A percentile compares a stretch with the other conserved stretches of the same genome.
Conservation (phyloP, 495 filamentous ascomycete species). For the Trichocladium uniseriatum region DNA sequence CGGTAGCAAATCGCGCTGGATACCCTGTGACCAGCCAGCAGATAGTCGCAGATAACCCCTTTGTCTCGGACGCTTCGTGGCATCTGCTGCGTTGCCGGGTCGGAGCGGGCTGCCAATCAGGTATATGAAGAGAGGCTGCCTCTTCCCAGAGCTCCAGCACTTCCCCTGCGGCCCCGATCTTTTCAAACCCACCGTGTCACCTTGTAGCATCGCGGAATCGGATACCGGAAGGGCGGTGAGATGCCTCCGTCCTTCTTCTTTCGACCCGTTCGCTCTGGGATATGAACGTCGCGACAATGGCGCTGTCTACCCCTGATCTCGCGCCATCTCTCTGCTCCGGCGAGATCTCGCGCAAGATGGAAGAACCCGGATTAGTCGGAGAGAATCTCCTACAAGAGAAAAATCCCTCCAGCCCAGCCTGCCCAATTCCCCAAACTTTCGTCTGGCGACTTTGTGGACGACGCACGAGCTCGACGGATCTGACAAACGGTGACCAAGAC, state of each 20-base stretch:
- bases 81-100: slow-evolving; percentile 4
- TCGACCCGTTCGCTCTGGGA: slow-evolving; percentile 26
- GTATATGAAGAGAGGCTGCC: slow-evolving; percentile 2
- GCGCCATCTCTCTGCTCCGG: slow-evolving; percentile 23
- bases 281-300: slow-evolving; percentile 21
- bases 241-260: slow-evolving; percentile 31
- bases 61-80: slow-evolving; percentile 10
- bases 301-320: slow-evolving; percentile 23
- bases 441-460: slow-evolving; percentile 24
- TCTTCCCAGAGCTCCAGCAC: not conserved
- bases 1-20: no score
- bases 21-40: not conserved
- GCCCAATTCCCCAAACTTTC: slow-evolving; percentile 18
- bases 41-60: not conserved
- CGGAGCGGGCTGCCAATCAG: slow-evolving; percentile 9
- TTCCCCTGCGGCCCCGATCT: not conserved
- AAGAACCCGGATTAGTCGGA: slow-evolving; percentile 13
- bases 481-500: slow-evolving; percentile 3
- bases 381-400: slow-evolving; percentile 16
- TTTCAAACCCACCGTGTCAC: not conserved
- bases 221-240: slow-evolving; percentile 24
- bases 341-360: slow-evolving; percentile 13
- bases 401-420: slow-evolving; percentile 1
- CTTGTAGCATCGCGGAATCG: not conserved
- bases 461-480: slow-evolving; percentile 9